Base-by-base conservation (phyloP, 2,329 filamentous ascomycete species). In the Sarocladium strictum region DNA sequence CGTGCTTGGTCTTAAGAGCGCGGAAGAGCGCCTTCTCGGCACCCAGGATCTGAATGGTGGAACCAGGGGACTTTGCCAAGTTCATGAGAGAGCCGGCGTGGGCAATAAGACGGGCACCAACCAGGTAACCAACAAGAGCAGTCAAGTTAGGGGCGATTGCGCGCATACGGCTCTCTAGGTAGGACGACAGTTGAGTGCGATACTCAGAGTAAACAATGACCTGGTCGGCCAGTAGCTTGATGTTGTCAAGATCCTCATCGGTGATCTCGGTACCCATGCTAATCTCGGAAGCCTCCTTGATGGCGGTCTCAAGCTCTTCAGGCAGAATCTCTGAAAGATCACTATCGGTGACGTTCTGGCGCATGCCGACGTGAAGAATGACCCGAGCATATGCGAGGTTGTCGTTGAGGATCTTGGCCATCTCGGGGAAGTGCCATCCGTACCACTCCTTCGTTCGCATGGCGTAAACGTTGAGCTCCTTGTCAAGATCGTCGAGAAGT, bases 391-490 rank as follows among this genome's bases (percentile, higher is more conserved):
- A 99, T 60, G 92, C 92, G 59, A 96, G 77, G 75, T 99, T 99
- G 80, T 99, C 94, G 72, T 95, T 95, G 63, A 97, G 81, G 67
- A 97, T 96, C 76, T 92, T 93, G 67, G 90, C 92, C 81, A 99
- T 85, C 77, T 99, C 94, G 38, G 94, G 94, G 78, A 97, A 99
- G 75, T 97, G 94, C 94, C 94, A 99, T 66, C 94, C 94, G 70
- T 99, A 99, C 94, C 94, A 99, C 74, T 99, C 94, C 84, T 97
- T 97, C 58, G 97, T 91, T 71, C 94, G 83, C 94, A 99, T 99
- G 60, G 94, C 93, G 69, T 97, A 97, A 64, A 90, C 94, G 78
- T 99, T 99, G 60, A 99, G 79, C 74, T 99, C 94, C 80, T 99
- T 99, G 78, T 99, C 94, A 58, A 99, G 78, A 61, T 99, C 94